Evolutionary conservation across 2,329 filamentous ascomycete species (phyloP).

Genomic region (Fusarium oxysporum): DNA sequence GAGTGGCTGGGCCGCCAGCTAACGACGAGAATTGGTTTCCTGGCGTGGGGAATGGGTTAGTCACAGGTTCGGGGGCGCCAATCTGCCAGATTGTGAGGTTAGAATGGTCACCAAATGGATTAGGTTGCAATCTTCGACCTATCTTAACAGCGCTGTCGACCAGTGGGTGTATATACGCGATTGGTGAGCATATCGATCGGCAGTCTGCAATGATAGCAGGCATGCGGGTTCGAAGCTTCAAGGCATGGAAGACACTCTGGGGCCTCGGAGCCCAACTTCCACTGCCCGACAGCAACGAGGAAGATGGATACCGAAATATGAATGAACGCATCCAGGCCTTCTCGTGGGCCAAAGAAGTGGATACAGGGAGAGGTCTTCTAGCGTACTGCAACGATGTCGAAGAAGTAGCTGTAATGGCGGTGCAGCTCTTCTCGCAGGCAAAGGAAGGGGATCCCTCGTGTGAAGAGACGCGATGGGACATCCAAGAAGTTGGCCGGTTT

Average conservation of each 20-base stretch:
- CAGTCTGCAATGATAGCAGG: conserved; percentile 45
- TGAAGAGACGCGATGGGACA: conserved; percentile 58
- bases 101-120: conserved; percentile 68
- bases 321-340: conserved; percentile 63
- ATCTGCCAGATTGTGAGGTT: conserved; percentile 66
- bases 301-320: conserved; percentile 49
- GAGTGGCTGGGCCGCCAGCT: conserved; percentile 43
- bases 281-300: conserved; percentile 56
- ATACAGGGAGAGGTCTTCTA: conserved; percentile 57
- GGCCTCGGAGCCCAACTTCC: conserved; percentile 64
- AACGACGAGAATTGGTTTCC: conserved; percentile 49
- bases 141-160: conserved; percentile 64
- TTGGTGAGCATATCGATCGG: conserved; percentile 60
- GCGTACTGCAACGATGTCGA: conserved; percentile 64
- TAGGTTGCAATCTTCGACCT: conserved; percentile 66
- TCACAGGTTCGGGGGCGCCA: conserved; percentile 61
- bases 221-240: conserved; percentile 55
- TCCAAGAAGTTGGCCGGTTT: conserved; percentile 64
- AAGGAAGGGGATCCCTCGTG: conserved; percentile 31
- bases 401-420: conserved; percentile 63
- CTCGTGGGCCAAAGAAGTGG: conserved; percentile 62
- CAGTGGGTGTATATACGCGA: conserved; percentile 61
- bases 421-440: conserved; percentile 54
- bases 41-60: conserved; percentile 59
- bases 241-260: conserved; percentile 67